phyloP scores from a whole-genome alignment of 1,284 basidiomycete genomes.

The Phellinidium pouzarii region DNA sequence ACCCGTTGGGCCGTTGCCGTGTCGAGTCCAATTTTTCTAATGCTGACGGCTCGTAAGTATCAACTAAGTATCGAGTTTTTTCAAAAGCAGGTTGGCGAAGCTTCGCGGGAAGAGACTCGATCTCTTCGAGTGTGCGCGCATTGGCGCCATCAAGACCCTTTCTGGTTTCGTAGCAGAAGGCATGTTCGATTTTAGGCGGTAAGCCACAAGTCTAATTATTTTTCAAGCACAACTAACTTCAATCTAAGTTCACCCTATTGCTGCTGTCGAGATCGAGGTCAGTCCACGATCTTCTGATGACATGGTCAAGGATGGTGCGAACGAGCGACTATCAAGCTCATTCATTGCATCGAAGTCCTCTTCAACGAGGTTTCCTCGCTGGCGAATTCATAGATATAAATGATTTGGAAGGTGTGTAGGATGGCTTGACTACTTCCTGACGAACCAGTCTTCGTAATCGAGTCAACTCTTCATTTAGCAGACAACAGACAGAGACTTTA shows the following conservation, averaged over 20 bases:
- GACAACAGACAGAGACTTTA: constrained; percentile 30
- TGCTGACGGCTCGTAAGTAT: constrained; percentile 28
- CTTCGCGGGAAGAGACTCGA: constrained; percentile 40
- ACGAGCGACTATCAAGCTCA: not conserved
- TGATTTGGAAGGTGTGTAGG: constrained; percentile 37
- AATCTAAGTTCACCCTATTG: constrained; percentile 39
- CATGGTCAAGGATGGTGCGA: constrained; percentile 33
- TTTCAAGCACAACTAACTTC: not conserved
- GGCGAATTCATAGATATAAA: constrained; percentile 39
- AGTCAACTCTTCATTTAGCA: no score
- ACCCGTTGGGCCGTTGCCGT: constrained; percentile 39
- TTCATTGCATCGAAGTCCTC: constrained; percentile 31
- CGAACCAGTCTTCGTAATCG: no score
- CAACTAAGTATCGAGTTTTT: no score
- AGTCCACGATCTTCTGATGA: constrained; percentile 44
- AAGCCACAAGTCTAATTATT: not conserved
- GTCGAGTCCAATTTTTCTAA: constrained; percentile 17
- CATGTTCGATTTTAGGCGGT: constrained; percentile 37
- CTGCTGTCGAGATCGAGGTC: constrained; percentile 48
- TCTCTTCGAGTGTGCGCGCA: constrained; percentile 35
- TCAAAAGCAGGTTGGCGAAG: constrained; percentile 30
- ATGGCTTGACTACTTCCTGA: no score
- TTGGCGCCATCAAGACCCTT: constrained; percentile 28
- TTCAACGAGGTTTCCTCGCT: constrained; percentile 54
- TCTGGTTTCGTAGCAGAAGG: constrained; percentile 31